A percentile compares a stretch with the other conserved stretches of the same genome.
phyloP scores from a whole-genome alignment of 192 early-diverging fungal genomes.

The Powellomyces hirtus region DNA sequence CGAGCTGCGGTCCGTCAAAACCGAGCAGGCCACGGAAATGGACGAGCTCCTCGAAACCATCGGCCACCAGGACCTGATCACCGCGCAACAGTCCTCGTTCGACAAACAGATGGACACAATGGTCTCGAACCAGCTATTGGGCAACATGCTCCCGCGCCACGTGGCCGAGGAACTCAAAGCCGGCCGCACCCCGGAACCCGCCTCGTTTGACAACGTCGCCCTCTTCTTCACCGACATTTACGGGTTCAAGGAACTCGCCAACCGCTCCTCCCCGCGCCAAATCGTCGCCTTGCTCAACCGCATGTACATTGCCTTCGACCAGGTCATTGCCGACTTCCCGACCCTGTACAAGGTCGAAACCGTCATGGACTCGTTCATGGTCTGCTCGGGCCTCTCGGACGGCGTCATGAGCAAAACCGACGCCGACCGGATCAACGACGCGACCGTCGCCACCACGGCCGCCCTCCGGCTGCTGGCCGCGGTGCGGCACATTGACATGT shows the following conservation, averaged over 20 bases:
- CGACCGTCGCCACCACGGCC: constrained; percentile 28
- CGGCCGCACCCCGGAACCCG: constrained; percentile 25
- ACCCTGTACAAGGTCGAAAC: constrained; percentile 51
- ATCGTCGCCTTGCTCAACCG: constrained; percentile 39
- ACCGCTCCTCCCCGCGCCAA: constrained; percentile 27
- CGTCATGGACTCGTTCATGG: constrained; percentile 41
- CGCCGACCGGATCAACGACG: constrained; percentile 24
- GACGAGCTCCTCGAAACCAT: constrained; percentile 27
- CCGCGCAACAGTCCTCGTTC: constrained; percentile 17
- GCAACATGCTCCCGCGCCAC: constrained; percentile 37
- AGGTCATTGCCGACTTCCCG: constrained; percentile 31
- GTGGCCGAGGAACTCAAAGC: constrained; percentile 33
- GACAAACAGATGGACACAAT: constrained; percentile 33
- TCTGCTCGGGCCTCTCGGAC: constrained; percentile 31
- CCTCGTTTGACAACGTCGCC: constrained; percentile 30
- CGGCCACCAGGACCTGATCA: constrained; percentile 18
- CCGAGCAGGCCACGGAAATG: constrained; percentile 37
- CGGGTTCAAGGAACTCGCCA: constrained; percentile 42
- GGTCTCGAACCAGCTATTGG: constrained; percentile 30
- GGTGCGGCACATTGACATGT: constrained; percentile 3
- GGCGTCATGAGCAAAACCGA: constrained; percentile 4
- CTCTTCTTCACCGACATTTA: constrained; percentile 42
- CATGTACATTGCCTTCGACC: constrained; percentile 39
- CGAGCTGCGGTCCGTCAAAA: constrained; percentile 19
- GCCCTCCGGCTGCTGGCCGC: constrained; percentile 33